Conservation (phyloP, 2,329 filamentous ascomycete species). For the Scytalidium lignicola region DNA sequence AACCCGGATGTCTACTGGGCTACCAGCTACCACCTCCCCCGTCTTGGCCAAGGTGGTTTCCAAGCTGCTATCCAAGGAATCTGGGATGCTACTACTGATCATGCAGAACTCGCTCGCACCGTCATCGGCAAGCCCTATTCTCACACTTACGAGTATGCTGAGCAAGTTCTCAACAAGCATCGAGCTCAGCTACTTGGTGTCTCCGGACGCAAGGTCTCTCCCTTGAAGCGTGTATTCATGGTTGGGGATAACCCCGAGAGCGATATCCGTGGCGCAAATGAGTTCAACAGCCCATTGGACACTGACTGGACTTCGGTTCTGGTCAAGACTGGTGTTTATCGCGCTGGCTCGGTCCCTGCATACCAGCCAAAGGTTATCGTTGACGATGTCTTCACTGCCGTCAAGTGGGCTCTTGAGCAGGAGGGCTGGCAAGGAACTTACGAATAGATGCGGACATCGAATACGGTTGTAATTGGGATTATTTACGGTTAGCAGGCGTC, state of each 20-base stretch:
- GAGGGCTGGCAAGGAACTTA: slow-evolving; percentile 33
- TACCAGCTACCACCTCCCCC: slow-evolving; percentile 74
- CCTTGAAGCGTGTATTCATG: slow-evolving; percentile 83
- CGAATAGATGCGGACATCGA: background rate
- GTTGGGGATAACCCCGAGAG: slow-evolving; percentile 86
- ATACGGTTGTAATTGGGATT: background rate
- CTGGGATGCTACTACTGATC: slow-evolving; percentile 68
- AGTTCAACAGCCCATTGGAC: slow-evolving; percentile 59
- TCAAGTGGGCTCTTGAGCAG: slow-evolving; percentile 66
- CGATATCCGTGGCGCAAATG: slow-evolving; percentile 84
- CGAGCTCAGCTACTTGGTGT: slow-evolving; percentile 29
- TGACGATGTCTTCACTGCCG: slow-evolving; percentile 70
- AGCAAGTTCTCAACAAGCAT: slow-evolving; percentile 63
- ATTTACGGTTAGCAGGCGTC: background rate
- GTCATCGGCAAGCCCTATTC: slow-evolving; percentile 79
- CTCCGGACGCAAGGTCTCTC: slow-evolving; percentile 27
- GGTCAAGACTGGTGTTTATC: slow-evolving; percentile 76
- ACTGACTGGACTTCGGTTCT: slow-evolving; percentile 75
- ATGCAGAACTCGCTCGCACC: slow-evolving; percentile 52
- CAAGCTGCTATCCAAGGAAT: slow-evolving; percentile 74
- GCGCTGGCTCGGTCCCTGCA: slow-evolving; percentile 47
- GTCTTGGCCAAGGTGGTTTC: slow-evolving; percentile 90
- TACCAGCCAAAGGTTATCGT: slow-evolving; percentile 61
- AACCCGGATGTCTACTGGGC: slow-evolving; percentile 92
- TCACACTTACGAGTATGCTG: slow-evolving; percentile 78